Conservation (phyloP, 805 yeast genomes). For the Metschnikowia drakensbergensis region DNA sequence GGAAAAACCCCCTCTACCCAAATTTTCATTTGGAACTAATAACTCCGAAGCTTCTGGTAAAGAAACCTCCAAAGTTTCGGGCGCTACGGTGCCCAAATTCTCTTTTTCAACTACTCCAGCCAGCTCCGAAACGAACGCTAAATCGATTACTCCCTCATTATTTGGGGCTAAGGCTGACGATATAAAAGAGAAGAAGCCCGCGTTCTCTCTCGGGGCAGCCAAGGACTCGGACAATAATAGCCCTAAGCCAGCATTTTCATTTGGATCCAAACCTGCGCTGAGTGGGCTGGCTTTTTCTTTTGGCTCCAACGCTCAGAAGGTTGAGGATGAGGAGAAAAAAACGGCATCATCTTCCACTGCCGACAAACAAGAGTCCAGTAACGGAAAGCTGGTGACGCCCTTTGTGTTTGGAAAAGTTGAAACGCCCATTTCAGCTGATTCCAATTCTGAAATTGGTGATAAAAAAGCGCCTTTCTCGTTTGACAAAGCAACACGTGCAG, state of each 20-base stretch:
- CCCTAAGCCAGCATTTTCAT: conserved; percentile 13
- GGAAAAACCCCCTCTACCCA: background rate
- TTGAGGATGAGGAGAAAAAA: background rate
- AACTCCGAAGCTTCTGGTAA: background rate
- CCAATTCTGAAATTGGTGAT: background rate
- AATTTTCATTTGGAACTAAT: background rate
- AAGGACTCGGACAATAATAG: background rate
- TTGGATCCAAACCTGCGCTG: conserved; percentile 10
- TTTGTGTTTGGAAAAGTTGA: conserved; percentile 15
- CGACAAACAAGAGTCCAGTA: background rate
- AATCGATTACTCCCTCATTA: background rate
- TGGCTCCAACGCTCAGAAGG: background rate
- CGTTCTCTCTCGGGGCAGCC: conserved; percentile 5
- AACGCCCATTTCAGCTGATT: conserved; percentile 2
- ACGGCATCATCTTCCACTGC: background rate
- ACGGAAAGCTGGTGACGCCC: conserved; percentile 1
- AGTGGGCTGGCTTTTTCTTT: conserved; percentile 1
- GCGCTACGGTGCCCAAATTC: background rate
- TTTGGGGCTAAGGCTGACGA: background rate
- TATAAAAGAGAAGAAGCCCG: background rate
- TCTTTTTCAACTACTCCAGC: background rate
- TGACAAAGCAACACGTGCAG: background rate
- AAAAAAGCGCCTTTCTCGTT: conserved; percentile 4
- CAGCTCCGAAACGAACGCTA: background rate
- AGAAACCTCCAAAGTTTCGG: background rate